Conservation (phyloP, 2,329 filamentous ascomycete species). For the Decorospora gaudefroyi region DNA sequence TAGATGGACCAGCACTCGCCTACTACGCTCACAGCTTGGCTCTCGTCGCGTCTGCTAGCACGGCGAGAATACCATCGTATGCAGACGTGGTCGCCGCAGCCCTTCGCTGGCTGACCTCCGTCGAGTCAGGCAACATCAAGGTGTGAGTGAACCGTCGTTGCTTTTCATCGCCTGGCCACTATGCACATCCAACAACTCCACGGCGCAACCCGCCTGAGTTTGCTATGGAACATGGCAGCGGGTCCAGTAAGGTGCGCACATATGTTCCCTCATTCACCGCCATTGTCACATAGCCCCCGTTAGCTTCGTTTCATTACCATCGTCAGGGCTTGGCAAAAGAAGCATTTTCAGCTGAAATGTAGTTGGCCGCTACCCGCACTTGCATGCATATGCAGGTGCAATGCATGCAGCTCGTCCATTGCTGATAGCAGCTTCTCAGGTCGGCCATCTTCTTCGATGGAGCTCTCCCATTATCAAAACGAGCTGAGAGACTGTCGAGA, state of each 20-base stretch:
- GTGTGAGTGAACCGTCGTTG: slow-evolving; percentile 60
- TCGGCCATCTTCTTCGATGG: slow-evolving; percentile 84
- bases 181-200: slow-evolving; percentile 7
- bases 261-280: slow-evolving; percentile 14
- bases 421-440: slow-evolving; percentile 28
- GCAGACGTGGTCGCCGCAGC: slow-evolving; percentile 62
- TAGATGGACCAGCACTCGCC: slow-evolving; percentile 80
- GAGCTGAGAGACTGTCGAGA: slow-evolving; percentile 63
- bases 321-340: slow-evolving; percentile 7
- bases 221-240: slow-evolving; percentile 2
- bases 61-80: slow-evolving; percentile 54
- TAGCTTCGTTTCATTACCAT: slow-evolving; percentile 8
- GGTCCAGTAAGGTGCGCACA: slow-evolving; percentile 23
- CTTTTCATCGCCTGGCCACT: slow-evolving; percentile 16
- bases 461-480: slow-evolving; percentile 71
- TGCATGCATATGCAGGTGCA: slow-evolving; percentile 15
- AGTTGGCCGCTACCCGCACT: slow-evolving; percentile 17
- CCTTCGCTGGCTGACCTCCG: slow-evolving; percentile 62
- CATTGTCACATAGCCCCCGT: slow-evolving; percentile 4
- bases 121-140: slow-evolving; percentile 60
- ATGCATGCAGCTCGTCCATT: slow-evolving; percentile 19
- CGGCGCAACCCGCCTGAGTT: slow-evolving; percentile 6
- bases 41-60: slow-evolving; percentile 43
- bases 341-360: slow-evolving; percentile 15
- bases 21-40: slow-evolving; percentile 67